phyloP scores from a whole-genome alignment of 495 filamentous ascomycete species.

The Durotheca rogersii region DNA sequence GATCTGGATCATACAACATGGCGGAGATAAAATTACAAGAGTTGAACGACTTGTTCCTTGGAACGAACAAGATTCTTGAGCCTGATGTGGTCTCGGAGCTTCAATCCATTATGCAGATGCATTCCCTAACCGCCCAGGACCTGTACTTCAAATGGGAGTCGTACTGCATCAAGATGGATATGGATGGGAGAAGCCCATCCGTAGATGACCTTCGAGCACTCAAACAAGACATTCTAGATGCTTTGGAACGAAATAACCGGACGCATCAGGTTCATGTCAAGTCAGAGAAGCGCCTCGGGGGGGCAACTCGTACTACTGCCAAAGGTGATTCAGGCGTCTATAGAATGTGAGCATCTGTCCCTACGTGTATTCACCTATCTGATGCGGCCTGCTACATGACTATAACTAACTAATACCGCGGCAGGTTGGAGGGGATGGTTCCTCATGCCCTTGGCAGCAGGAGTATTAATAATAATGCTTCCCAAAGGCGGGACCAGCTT shows the following conservation, averaged over 20 bases:
- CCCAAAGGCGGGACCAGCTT: constrained; percentile 58
- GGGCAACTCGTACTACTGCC: constrained; percentile 64
- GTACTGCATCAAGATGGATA: constrained; percentile 86
- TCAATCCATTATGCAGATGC: constrained; percentile 77
- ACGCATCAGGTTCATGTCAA: constrained; percentile 49
- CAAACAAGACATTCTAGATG: constrained; percentile 83
- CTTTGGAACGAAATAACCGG: constrained; percentile 67
- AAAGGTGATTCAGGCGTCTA: constrained; percentile 67
- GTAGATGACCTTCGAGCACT: constrained; percentile 69
- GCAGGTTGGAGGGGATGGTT: constrained; percentile 74
- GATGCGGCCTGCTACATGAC: constrained; percentile 8
- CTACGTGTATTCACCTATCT: background rate
- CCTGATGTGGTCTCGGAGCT: constrained; percentile 76
- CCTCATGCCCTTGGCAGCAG: constrained; percentile 63
- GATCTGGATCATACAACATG: constrained; percentile 46
- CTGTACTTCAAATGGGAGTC: constrained; percentile 98
- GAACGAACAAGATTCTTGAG: constrained; percentile 53
- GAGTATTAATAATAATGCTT: constrained; percentile 53
- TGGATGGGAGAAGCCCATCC: constrained; percentile 69
- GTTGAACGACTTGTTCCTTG: constrained; percentile 68
- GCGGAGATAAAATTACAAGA: constrained; percentile 53
- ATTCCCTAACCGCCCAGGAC: constrained; percentile 74
- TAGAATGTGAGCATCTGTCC: constrained; percentile 63
- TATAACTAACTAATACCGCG: constrained; percentile 20
- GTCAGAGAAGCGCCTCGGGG: constrained; percentile 60